A percentile compares a stretch with the other conserved stretches of the same genome.
These are phyloP conservation scores for Polygonum maritimum DNA, from an alignment of 148 eudicot species.

Conservation along the genomic window DNA sequence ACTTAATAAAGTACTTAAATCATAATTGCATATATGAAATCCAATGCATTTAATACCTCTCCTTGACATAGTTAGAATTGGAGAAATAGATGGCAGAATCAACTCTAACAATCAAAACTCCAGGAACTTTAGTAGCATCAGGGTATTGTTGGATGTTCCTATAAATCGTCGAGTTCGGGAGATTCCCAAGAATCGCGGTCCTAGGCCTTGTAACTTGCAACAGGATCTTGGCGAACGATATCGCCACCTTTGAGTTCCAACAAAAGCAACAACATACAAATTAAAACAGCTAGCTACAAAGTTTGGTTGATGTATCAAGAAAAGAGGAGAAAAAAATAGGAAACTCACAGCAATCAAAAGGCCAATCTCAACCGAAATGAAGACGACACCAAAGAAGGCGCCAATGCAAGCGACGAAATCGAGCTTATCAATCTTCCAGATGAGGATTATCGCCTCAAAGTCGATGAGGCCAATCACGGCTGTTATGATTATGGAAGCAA, in stretches of 20 bases:
- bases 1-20: background rate
- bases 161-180: constrained; percentile 62
- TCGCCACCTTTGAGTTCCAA: constrained; percentile 35
- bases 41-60: constrained; percentile 38
- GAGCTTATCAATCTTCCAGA: constrained; percentile 62
- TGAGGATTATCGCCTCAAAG: constrained; percentile 33
- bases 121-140: constrained; percentile 55
- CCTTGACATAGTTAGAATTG: constrained; percentile 72
- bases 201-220: constrained; percentile 87
- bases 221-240: constrained; percentile 81
- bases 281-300: too few species aligned
- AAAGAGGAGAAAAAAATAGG: background rate
- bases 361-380: constrained; percentile 51
- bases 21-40: background rate
- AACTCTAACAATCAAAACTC: constrained; percentile 54
- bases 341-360: constrained; percentile 48
- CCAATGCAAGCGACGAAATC: constrained; percentile 70
- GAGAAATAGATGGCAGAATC: constrained; percentile 93
- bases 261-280: background rate
- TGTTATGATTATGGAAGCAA: constrained; percentile 63
- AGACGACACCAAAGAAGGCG: constrained; percentile 67
- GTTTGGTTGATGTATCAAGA: too few species aligned
- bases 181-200: constrained; percentile 67
- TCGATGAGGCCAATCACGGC: constrained; percentile 65
- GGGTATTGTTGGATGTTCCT: constrained; percentile 78